Evolutionary conservation across 495 filamentous ascomycete genomes (phyloP), one percentile per base, ranked within the genome.

Genomic region (Hyaloscypha variabilis): DNA sequence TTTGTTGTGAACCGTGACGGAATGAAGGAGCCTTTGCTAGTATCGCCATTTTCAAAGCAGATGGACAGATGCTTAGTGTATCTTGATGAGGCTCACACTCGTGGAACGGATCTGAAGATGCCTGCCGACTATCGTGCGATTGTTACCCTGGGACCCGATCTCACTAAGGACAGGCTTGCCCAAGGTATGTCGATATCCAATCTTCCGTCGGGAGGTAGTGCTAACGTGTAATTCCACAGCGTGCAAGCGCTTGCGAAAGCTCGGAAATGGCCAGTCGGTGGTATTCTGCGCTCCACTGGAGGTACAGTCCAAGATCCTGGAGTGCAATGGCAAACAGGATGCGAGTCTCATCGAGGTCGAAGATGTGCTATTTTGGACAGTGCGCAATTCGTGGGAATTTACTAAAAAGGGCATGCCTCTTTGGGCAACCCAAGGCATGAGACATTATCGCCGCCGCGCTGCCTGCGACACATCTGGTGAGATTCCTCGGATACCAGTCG

Each of bases 101-200:
- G n/a, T n/a, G n/a, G n/a, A n/a, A n/a, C n/a, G n/a, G n/a, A n/a
- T n/a, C n/a, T n/a, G n/a, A n/a, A n/a, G n/a, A n/a, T n/a, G n/a
- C n/a, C n/a, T n/a, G n/a, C n/a, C n/a, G n/a, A 78, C 14, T 87
- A 85, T 62, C 75, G 84, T 13, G 91, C 88, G 2, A 88, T 88
- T 2, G 83, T 95, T 6, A 93, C 88, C 0, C 77, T 94, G 1
- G 89, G 90, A 0, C 80, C 87, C 0, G 76, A 79, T 23, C 73
- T 91, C 4, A 89, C 88, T 0, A 93, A 94, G 71, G 90, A 94
- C 58, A 81, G 82, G 46, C 73, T 91, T 1, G 88, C 91, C 0
- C 91, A 95, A 85, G 89, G 89, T 91, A 79, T 6, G 69, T 42
- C 8, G 71, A 34, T 4, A 34, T 34, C n/a, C n/a, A n/a, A n/a